Percentiles rank a stretch among this genome's conserved stretches.
phyloP scores from a whole-genome alignment of 768 basidiomycete species.

The Leccinum pellstonianum region DNA sequence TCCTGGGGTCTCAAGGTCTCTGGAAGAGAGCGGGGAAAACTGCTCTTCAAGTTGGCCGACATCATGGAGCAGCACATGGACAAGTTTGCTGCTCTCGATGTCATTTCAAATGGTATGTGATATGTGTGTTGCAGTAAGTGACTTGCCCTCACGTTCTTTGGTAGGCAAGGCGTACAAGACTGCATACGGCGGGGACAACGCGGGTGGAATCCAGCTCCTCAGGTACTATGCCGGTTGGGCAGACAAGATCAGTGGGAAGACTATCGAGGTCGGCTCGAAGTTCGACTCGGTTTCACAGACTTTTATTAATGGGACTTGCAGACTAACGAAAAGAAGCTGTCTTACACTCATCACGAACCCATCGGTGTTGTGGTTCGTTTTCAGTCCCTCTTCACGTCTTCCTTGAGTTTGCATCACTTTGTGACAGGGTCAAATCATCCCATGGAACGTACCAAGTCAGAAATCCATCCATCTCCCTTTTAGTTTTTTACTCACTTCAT shows the following conservation, averaged over 20 bases:
- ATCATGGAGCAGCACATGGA: constrained; percentile 9
- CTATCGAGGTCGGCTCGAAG: background rate
- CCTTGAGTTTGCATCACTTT: background rate
- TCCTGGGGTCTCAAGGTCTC: constrained; percentile 11
- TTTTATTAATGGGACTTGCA: background rate
- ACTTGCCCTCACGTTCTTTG: background rate
- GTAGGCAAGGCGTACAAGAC: constrained; percentile 9
- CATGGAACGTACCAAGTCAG: constrained; percentile 12
- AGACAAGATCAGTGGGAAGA: constrained; percentile 12
- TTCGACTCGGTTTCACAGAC: background rate
- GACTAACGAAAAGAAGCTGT: constrained; percentile 5
- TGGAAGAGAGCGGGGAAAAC: constrained; percentile 3
- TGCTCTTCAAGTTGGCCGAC: constrained; percentile 10
- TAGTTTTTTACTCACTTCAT: background rate
- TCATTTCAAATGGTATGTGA: constrained; percentile 4
- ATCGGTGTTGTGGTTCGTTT: constrained; percentile 13
- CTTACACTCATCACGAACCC: constrained; percentile 14
- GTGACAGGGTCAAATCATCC: constrained; percentile 13
- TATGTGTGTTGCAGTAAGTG: too few species aligned
- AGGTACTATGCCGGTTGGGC: constrained; percentile 17
- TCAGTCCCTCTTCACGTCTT: background rate
- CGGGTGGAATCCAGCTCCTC: background rate
- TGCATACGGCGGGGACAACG: constrained; percentile 1
- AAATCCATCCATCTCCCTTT: background rate
- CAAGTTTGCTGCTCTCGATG: constrained; percentile 11